Percentiles rank a stretch among this genome's conserved stretches.
phyloP scores from a whole-genome alignment of 306 rosid genomes.

The Vigna hirtella region DNA sequence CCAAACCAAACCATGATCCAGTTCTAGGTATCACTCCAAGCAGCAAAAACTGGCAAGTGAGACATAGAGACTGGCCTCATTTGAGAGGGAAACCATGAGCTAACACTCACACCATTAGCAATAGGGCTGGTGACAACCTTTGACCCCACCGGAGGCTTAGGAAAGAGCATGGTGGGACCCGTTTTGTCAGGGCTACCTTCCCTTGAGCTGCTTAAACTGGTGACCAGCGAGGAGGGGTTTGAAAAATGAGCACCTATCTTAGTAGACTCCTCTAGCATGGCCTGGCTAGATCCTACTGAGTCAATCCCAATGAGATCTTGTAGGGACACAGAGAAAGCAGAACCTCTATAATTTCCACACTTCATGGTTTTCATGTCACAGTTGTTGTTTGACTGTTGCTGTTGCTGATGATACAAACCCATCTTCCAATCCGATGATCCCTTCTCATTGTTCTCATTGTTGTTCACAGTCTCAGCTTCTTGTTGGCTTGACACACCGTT shows the following conservation, averaged over 20 bases:
- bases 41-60: conserved; percentile 77
- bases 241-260: conserved; percentile 71
- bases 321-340: conserved; percentile 59
- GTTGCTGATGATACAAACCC: conserved; percentile 53
- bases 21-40: conserved; percentile 71
- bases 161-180: conserved; percentile 53
- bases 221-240: conserved; percentile 70
- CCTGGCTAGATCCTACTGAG: conserved; percentile 54
- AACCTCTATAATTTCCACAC: conserved; percentile 44
- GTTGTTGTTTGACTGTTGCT: conserved; percentile 45
- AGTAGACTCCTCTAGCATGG: conserved; percentile 48
- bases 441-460: conserved; percentile 32
- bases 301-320: conserved; percentile 73
- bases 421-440: conserved; percentile 60
- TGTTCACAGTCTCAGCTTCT: conserved; percentile 30
- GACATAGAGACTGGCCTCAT: conserved; percentile 69
- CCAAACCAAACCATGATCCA: neutral
- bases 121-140: conserved; percentile 46
- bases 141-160: conserved; percentile 62
- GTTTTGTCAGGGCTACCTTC: conserved; percentile 77
- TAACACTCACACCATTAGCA: conserved; percentile 34
- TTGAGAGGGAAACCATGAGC: conserved; percentile 71
- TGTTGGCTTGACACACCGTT: conserved; percentile 44
- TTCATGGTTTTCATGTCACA: conserved; percentile 48
- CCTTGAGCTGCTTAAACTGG: conserved; percentile 81